phyloP scores from a whole-genome alignment of 1,139 yeast species.

The Yamadazyma sp. region DNA sequence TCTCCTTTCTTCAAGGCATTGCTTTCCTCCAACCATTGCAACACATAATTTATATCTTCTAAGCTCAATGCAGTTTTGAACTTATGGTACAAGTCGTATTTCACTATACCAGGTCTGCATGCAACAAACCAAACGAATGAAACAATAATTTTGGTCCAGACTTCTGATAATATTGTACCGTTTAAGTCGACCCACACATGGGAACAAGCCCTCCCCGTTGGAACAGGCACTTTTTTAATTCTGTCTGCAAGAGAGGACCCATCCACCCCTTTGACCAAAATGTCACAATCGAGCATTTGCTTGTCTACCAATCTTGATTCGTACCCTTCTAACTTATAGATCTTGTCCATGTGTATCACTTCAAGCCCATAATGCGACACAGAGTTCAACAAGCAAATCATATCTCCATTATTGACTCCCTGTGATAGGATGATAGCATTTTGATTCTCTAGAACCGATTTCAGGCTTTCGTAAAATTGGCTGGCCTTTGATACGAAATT shows the following conservation, averaged over 20 bases:
- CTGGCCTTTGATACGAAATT: slow-evolving; percentile 48
- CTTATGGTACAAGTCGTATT: slow-evolving; percentile 28
- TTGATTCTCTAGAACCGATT: slow-evolving; percentile 34
- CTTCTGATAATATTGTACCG: slow-evolving; percentile 55
- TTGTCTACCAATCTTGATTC: slow-evolving; percentile 64
- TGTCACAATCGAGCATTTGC: slow-evolving; percentile 63
- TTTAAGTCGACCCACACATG: slow-evolving; percentile 70
- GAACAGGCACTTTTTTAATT: slow-evolving; percentile 36
- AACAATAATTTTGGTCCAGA: slow-evolving; percentile 61
- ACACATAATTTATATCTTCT: slow-evolving; percentile 49
- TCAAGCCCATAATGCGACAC: slow-evolving; percentile 37
- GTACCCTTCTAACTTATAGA: slow-evolving; percentile 52
- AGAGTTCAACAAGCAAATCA: slow-evolving; percentile 53
- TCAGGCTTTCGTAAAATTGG: slow-evolving; percentile 39
- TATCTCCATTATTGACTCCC: slow-evolving; percentile 56
- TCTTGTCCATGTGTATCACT: slow-evolving; percentile 54
- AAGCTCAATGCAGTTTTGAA: slow-evolving; percentile 44
- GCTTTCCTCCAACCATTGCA: slow-evolving; percentile 58
- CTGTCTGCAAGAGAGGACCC: slow-evolving; percentile 5
- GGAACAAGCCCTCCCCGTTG: slow-evolving; percentile 62
- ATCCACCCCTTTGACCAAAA: slow-evolving; percentile 29
- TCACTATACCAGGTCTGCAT: slow-evolving; percentile 66
- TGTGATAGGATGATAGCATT: slow-evolving; percentile 61
- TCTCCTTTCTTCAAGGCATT: slow-evolving; percentile 39
- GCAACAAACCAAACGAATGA: slow-evolving; percentile 53